phyloP scores from a whole-genome alignment of 495 filamentous ascomycete genomes.

The Acidomyces sp. region DNA sequence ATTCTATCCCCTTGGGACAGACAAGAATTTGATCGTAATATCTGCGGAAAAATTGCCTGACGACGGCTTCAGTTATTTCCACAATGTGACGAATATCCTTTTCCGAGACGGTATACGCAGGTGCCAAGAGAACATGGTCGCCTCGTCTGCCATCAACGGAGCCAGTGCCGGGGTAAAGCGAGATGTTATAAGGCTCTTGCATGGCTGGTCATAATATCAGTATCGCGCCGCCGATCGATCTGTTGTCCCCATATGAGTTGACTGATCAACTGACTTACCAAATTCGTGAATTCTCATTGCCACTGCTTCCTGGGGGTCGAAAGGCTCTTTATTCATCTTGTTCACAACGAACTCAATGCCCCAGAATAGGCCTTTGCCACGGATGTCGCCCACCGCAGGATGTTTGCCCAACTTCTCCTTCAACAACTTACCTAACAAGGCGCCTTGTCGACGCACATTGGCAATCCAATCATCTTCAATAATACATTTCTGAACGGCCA shows the following conservation, averaged over 20 bases:
- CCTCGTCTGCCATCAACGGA: constrained; percentile 53
- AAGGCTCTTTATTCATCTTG: constrained; percentile 42
- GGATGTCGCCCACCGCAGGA: constrained; percentile 50
- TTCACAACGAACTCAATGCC: constrained; percentile 49
- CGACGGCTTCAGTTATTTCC: constrained; percentile 20
- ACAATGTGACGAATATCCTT: constrained; percentile 26
- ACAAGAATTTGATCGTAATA: no score
- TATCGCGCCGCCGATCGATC: constrained; percentile 31
- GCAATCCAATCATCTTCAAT: constrained; percentile 35
- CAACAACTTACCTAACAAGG: constrained; percentile 33
- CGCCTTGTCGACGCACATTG: constrained; percentile 37
- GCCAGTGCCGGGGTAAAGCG: constrained; percentile 56
- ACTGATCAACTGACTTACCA: no score
- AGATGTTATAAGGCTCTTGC: constrained; percentile 40
- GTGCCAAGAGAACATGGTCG: constrained; percentile 65
- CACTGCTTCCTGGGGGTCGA: constrained; percentile 24
- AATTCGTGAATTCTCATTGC: constrained; percentile 27
- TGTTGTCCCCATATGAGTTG: no score
- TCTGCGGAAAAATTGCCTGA: constrained; percentile 24
- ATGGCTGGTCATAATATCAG: constrained; percentile 21
- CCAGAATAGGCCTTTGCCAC: constrained; percentile 55
- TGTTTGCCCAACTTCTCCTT: constrained; percentile 34
- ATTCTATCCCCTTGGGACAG: no score
- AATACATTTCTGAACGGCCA: constrained; percentile 43
- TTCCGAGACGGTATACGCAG: constrained; percentile 51